A percentile compares a stretch with the other conserved stretches of the same genome.
Conservation (phyloP, 345 rosid genomes). For the Arabidopsis arenosa region DNA sequence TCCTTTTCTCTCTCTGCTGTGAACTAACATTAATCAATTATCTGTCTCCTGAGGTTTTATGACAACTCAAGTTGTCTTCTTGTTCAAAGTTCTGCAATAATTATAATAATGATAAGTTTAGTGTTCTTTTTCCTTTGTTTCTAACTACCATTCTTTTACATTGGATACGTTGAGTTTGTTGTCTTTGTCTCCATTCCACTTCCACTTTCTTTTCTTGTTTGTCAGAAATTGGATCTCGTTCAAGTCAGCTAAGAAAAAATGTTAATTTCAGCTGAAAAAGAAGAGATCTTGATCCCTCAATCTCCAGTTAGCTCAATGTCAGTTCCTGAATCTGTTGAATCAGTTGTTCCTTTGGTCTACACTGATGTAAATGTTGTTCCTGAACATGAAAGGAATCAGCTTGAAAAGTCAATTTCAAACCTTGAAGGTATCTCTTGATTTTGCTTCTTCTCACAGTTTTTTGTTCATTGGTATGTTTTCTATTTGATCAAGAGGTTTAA, state of each 20-base stretch:
- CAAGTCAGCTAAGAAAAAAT: conserved; percentile 40
- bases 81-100: conserved; percentile 40
- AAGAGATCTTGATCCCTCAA: conserved; percentile 47
- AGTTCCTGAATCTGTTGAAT: conserved; percentile 52
- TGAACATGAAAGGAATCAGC: conserved; percentile 72
- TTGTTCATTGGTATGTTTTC: conserved; percentile 7
- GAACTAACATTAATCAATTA: conserved; percentile 30
- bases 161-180: conserved; percentile 30
- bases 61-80: conserved; percentile 47
- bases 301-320: conserved; percentile 42
- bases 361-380: conserved; percentile 81
- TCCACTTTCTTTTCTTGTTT: conserved; percentile 33
- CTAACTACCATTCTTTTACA: conserved; percentile 41
- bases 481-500: conserved; percentile 9
- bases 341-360: conserved; percentile 48
- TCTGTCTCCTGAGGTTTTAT: conserved; percentile 18
- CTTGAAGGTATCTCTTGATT: conserved; percentile 60
- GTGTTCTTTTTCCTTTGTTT: conserved; percentile 30
- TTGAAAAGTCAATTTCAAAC: conserved; percentile 58
- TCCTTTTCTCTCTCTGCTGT: conserved; percentile 20
- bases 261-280: conserved; percentile 51
- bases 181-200: conserved; percentile 45
- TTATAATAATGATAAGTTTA: conserved; percentile 29
- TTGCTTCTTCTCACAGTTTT: conserved; percentile 5
- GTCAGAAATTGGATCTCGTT: conserved; percentile 40